A percentile compares a stretch with the other conserved stretches of the same genome.
phyloP scores from a whole-genome alignment of 305 asterid genomes.

The Lippia alba region DNA sequence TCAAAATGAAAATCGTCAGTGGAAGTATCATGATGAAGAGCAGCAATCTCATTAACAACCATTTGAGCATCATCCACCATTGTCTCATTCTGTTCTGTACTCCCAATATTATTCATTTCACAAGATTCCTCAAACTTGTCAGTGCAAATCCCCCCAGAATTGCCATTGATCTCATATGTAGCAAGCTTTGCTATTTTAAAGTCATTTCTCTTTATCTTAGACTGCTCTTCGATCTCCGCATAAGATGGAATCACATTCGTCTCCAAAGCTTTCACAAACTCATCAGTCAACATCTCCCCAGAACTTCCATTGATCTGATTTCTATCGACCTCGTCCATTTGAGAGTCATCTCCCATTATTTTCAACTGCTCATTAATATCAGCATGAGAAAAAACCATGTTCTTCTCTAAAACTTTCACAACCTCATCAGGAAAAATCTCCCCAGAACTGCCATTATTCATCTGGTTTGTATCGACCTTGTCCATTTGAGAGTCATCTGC shows the following conservation, averaged over 20 bases:
- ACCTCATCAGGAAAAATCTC: too few relatives aligned
- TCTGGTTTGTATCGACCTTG: too few relatives aligned
- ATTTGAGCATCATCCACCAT: slow-evolving; percentile 24
- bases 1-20: neutral
- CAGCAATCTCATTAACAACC: slow-evolving; percentile 16
- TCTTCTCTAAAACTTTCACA: neutral
- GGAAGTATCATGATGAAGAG: slow-evolving; percentile 9
- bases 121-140: slow-evolving; percentile 23
- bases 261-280: slow-evolving; percentile 19
- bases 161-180: slow-evolving; percentile 1
- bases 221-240: neutral
- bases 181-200: slow-evolving; percentile 1
- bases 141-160: neutral
- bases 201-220: neutral
- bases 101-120: slow-evolving; percentile 7
- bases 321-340: too few relatives aligned
- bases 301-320: neutral
- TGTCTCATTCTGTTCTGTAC: neutral
- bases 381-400: neutral
- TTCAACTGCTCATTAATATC: neutral
- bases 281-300: slow-evolving; percentile 3
- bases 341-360: too few relatives aligned
- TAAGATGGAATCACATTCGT: slow-evolving; percentile 6
- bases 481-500: too few relatives aligned
- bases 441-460: too few relatives aligned